Evolutionary conservation across 2,329 filamentous ascomycete species (phyloP), one percentile per base, ranked within the genome.

Genomic region (Fusarium sp.): DNA sequence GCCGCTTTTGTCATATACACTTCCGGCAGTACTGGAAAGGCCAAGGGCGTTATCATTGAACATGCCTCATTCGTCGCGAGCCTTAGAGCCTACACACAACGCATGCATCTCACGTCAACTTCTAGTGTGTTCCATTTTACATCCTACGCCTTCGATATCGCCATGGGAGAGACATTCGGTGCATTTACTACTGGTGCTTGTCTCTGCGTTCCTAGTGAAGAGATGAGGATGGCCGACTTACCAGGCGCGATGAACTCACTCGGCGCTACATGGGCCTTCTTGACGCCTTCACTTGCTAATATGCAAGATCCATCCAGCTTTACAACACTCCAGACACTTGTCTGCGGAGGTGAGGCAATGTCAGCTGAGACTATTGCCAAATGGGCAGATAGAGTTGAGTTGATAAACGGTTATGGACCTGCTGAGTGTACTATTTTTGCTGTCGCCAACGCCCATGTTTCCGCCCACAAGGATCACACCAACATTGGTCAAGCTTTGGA

Each of bases 381-480:
- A 3, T 75, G 74, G 74, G 62, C 49, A 20, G 58, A 56, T n/a
- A 64, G 55, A 15, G 56, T 74, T 8, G 43, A 63, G 15, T 7
- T 75, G 18, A 64, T 75, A 0, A 75, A 75, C 12, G 74, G 70
- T 8, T 76, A 75, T 13, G 74, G 74, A 0, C 74, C 74, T 9
- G 67, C 74, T 1, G 74, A 76, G 25, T 65, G 60, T 3, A 61
- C 69, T 1, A 18, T 76, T 0, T 72, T 70, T 18, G 51, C 64
- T 6, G 46, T 68, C 13, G 32, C 52, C 7, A 69, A 74, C 24
- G 34, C 18, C 12, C 9, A 48, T 8, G 54, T 67, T 0, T 64
- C 56, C 0, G 1, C 6, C 7, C 13, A 34, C 4, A 59, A 45
- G 10, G 60, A 67, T 6, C 56, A 47, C 11, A 45, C 62, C 0